A percentile compares a stretch with the other conserved stretches of the same genome.
These are phyloP conservation scores for Aspergillus arachidicola DNA, from an alignment of 2,329 filamentous ascomycete genomes.

Conservation along the genomic window DNA sequence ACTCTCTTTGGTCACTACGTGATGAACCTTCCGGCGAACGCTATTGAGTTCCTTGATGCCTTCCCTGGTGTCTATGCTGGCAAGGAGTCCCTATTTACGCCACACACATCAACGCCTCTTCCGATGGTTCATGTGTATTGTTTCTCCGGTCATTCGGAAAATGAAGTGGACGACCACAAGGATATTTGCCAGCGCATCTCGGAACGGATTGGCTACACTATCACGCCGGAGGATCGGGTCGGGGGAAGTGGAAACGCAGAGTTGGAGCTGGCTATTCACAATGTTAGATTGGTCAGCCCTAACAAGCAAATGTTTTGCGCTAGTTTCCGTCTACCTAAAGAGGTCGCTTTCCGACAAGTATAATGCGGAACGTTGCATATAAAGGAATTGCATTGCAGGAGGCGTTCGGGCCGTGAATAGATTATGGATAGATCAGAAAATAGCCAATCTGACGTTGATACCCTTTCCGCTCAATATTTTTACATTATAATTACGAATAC, in stretches of 20 bases:
- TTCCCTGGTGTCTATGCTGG: conserved; percentile 82
- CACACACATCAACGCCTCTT: conserved; percentile 61
- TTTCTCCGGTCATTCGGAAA: conserved; percentile 81
- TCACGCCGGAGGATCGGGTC: conserved; percentile 57
- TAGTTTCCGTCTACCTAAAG: conserved; percentile 79
- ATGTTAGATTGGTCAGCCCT: conserved; percentile 85
- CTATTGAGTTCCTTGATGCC: conserved; percentile 76
- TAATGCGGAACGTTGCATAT: conserved; percentile 11
- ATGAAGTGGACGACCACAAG: conserved; percentile 61
- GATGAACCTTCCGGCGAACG: conserved; percentile 94
- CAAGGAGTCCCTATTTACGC: conserved; percentile 66
- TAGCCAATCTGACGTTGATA: conserved; percentile 15
- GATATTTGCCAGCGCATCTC: conserved; percentile 71
- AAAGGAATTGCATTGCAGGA: conserved; percentile 14
- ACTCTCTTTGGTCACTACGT: conserved; percentile 87
- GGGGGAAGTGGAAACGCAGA: conserved; percentile 60
- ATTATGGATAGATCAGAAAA: conserved; percentile 21
- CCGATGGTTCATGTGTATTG: conserved; percentile 94
- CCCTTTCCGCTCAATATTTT: conserved; percentile 9
- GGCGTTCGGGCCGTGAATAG: conserved; percentile 20
- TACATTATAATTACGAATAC: not conserved
- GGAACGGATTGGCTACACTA: conserved; percentile 59
- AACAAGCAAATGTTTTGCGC: conserved; percentile 97
- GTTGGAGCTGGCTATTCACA: conserved; percentile 57
- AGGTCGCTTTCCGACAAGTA: conserved; percentile 70